Base-by-base conservation (phyloP, 306 rosid species). In the Hippophae gyantsensis region DNA sequence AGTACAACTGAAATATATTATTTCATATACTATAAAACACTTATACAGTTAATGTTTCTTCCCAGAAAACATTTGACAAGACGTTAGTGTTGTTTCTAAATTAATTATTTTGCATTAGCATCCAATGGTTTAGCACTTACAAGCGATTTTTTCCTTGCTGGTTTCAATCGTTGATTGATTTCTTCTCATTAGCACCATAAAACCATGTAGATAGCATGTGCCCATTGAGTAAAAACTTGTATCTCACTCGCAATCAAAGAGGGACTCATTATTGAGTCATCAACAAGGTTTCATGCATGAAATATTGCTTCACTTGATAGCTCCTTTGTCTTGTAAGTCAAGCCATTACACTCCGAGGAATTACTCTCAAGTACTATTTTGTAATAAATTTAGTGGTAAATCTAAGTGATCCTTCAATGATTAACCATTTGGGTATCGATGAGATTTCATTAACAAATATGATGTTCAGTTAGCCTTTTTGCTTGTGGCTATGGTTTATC, bases 1-100 rank as follows among this genome's bases (percentile, higher is more conserved):
- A 88, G 99, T 85, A 73, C 51, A 54, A 52, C 42, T 49, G 14
- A 6, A 12, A 55, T 9, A 60, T 10, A 8, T 56, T 10, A 46
- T 66, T 56, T 9, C 40, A 52, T 70, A 45, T 48, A 26, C 47
- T 47, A 26, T 52, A 48, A 50, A 40, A 25, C 42, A 27, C 46
- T 43, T 42, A 45, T 60, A 14, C 48, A 48, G 12, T 70, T 54
- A 48, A 32, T 49, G 38, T 58, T 62, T 10, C 52, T 26, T 60
- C 64, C 72, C 50, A 14, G 3, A 40, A 45, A 27, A 27, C 32
- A 10, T 50, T 61, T 61, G 26, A 45, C 42, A 26, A 43, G 43
- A 43, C 18, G 7, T 7, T 42, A 43, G 4, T 40, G 11, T 1
- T 49, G 7, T 7, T 7, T 49, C 14, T 13, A 6, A 49, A 12